Evolutionary conservation across 75 land plant genomes (phyloP).

Genomic region (Pseudotsuga menziesii): DNA sequence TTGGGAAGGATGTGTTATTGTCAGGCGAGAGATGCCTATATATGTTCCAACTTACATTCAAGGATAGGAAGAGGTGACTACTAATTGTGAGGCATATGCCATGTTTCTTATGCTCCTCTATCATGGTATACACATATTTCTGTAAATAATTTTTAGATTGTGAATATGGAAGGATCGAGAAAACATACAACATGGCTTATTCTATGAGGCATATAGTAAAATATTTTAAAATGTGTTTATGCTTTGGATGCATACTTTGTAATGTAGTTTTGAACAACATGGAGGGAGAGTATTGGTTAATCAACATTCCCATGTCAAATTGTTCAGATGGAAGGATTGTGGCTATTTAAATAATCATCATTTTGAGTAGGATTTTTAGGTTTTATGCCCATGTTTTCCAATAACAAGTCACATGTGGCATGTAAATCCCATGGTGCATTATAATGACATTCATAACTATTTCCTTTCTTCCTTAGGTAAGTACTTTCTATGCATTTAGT

Average conservation of each 20-base stretch:
- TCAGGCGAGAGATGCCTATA: not conserved
- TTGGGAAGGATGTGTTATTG: not conserved
- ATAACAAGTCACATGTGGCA: not conserved
- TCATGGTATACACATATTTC: not conserved
- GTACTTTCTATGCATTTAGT: not conserved
- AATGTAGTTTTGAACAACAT: not conserved
- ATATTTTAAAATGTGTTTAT: not conserved
- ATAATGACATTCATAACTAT: not conserved
- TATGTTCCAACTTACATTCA: not conserved
- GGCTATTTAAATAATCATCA: not conserved
- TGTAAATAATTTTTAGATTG: not conserved
- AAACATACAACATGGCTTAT: not conserved
- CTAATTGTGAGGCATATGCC: not conserved
- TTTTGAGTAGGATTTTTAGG: not conserved
- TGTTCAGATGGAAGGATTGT: not conserved
- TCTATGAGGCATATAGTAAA: not conserved
- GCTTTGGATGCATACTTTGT: not conserved
- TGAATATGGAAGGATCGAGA: not conserved
- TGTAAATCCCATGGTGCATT: not conserved
- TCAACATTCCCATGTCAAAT: not conserved
- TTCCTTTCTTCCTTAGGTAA: not conserved
- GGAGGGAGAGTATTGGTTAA: not conserved
- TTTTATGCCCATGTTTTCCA: not conserved
- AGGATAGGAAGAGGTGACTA: not conserved
- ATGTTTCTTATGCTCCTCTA: not conserved